These are phyloP conservation scores for Fusarium goolgardi DNA, from an alignment of 2,329 filamentous ascomycete species.

Conservation along the genomic window DNA sequence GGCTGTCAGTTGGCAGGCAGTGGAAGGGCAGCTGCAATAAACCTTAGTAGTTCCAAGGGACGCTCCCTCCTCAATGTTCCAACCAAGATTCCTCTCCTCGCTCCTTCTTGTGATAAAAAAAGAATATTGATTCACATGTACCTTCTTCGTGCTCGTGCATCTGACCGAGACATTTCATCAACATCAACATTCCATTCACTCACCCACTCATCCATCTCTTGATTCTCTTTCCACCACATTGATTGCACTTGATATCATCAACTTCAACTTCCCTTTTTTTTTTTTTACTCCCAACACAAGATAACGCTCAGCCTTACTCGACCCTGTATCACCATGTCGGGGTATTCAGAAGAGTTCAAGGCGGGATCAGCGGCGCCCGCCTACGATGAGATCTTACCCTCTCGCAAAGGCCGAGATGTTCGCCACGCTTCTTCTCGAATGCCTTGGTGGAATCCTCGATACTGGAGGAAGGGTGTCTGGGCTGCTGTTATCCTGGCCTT, in stretches of 20 bases:
- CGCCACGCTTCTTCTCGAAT: constrained; percentile 44
- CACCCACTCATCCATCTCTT: not conserved
- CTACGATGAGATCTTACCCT: constrained; percentile 48
- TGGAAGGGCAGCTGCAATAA: constrained; percentile 3
- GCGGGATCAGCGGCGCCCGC: constrained; percentile 40
- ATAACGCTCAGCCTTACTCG: not conserved
- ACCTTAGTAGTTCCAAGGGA: not conserved
- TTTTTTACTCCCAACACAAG: not conserved
- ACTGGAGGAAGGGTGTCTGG: constrained; percentile 67
- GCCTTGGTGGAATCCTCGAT: constrained; percentile 60
- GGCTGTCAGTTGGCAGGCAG: not conserved
- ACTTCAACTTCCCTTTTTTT: not conserved
- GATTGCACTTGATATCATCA: not conserved
- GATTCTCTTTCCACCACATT: constrained; percentile 6
- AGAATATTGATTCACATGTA: constrained; percentile 18
- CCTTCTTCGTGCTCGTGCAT: not conserved
- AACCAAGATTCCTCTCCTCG: constrained; percentile 7
- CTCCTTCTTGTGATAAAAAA: constrained; percentile 28
- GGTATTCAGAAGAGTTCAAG: constrained; percentile 27
- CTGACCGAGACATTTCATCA: constrained; percentile 17
- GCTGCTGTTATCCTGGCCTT: constrained; percentile 54
- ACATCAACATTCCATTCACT: constrained; percentile 1
- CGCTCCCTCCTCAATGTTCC: constrained; percentile 17
- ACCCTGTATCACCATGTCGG: constrained; percentile 19
- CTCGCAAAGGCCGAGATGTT: constrained; percentile 33